Base-by-base conservation (phyloP, 2,329 filamentous ascomycete genomes). In the Ophiostoma angusticollis region DNA sequence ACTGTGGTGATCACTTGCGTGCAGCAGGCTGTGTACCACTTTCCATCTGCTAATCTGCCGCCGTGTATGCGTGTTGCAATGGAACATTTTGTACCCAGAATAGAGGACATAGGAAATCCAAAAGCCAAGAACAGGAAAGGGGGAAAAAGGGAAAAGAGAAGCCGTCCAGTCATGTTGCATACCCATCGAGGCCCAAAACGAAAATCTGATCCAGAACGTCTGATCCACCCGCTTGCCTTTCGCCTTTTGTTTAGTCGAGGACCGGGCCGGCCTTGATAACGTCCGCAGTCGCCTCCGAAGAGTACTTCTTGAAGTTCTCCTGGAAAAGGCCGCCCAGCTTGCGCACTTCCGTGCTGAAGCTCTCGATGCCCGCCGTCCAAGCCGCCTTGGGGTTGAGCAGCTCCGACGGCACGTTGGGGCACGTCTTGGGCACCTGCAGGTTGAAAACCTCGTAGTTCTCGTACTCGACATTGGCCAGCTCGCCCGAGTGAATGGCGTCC, bases 251-350 rank as follows among this genome's bases (percentile, higher is more conserved):
- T 25, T 39, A 24, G 39, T 51, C 59, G 41, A 63, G 50, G 24
- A 57, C 47, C 14, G 75, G 75, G 7, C 73, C 75, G 36, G 78
- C 77, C 54, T 72, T 77, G 62, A 84, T 75, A 35, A 87, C 83
- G 27, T 89, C 83, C 51, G 73, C 69, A 23, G 84, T 87, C 19
- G 86, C 85, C 62, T 93, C 77, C 51, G 78, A 78, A 54, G 79
- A 71, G 68, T 93, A 95, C 72, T 95, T 94, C 70, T 85, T 78
- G 68, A 98, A 98, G 75, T 98, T 98, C 66, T 95, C 84, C 55
- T 80, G 76, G 72, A 98, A 98, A 47, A 96, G 74, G 47, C 65
- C 68, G 53, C 80, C 91, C 25, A 98, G 78, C 73, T 95, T 96
- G 61, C 72, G 80, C 31, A 96, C 89, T 63, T 95, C 89, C 37